Percentiles rank a stretch among this genome's conserved stretches.
phyloP scores from a whole-genome alignment of 148 eudicot genomes.

The Dysphania ambrosioides region DNA sequence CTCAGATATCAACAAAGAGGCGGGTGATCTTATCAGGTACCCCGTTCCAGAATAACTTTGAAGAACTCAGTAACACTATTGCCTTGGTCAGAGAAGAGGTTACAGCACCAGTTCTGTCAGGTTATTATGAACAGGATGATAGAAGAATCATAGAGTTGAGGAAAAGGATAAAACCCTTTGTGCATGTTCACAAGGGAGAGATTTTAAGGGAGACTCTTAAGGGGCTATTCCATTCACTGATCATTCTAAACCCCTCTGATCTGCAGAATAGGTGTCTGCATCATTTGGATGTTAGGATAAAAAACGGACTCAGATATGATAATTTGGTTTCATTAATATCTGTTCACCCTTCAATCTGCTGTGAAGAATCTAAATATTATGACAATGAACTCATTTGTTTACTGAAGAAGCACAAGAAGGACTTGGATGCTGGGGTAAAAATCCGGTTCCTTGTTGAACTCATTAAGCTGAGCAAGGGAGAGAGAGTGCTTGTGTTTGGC shows the following conservation, averaged over 20 bases:
- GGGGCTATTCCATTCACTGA: slow-evolving; percentile 46
- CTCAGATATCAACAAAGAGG: slow-evolving; percentile 46
- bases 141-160: slow-evolving; percentile 33
- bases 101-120: slow-evolving; percentile 4
- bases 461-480: slow-evolving; percentile 46
- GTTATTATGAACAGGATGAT: neutral
- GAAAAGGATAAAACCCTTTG: slow-evolving; percentile 51
- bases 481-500: slow-evolving; percentile 67
- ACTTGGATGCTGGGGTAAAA: slow-evolving; percentile 56
- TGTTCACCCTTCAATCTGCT: slow-evolving; percentile 54
- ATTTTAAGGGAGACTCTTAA: slow-evolving; percentile 51
- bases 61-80: slow-evolving; percentile 63
- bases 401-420: slow-evolving; percentile 24
- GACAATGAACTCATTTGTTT: neutral
- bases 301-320: slow-evolving; percentile 13
- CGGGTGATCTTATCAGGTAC: slow-evolving; percentile 87
- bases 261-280: slow-evolving; percentile 37
- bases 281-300: neutral
- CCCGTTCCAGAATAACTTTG: slow-evolving; percentile 81
- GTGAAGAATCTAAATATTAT: slow-evolving; percentile 12
- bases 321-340: slow-evolving; percentile 40
- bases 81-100: slow-evolving; percentile 55
- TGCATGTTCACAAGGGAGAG: slow-evolving; percentile 61
- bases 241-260: slow-evolving; percentile 45
- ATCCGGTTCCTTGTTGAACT: slow-evolving; percentile 51